A percentile compares a stretch with the other conserved stretches of the same genome.
phyloP scores from a whole-genome alignment of 768 basidiomycete genomes.

The Rhodotorula taiwanensis region DNA sequence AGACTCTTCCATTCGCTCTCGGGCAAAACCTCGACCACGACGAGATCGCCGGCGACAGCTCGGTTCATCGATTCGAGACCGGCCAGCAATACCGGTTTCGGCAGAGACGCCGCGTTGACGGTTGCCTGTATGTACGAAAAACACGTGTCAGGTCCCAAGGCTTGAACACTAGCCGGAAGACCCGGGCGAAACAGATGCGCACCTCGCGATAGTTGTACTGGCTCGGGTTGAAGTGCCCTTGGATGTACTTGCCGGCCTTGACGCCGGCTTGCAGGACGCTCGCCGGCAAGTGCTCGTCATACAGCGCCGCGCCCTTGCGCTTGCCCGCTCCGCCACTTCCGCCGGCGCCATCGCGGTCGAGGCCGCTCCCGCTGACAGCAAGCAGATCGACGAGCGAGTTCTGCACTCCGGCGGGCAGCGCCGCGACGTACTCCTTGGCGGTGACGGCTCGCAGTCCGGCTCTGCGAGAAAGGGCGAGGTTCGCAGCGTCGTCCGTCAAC shows the following conservation, averaged over 20 bases:
- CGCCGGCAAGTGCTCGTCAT: constrained; percentile 65
- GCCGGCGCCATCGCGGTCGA: constrained; percentile 41
- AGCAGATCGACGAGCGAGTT: constrained; percentile 72
- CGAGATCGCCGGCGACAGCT: constrained; percentile 84
- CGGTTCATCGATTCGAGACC: constrained; percentile 94
- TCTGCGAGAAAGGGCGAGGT: constrained; percentile 65
- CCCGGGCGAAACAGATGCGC: constrained; percentile 25
- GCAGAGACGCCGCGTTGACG: constrained; percentile 65
- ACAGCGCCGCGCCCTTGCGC: constrained; percentile 42
- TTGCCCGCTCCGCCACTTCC: constrained; percentile 60
- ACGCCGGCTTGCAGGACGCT: constrained; percentile 70
- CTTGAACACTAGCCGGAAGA: too few species aligned
- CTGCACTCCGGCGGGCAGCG: constrained; percentile 53
- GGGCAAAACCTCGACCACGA: constrained; percentile 79
- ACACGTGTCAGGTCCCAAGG: too few species aligned
- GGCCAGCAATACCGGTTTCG: constrained; percentile 71
- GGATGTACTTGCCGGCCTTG: constrained; percentile 73
- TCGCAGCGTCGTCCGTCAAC: constrained; percentile 82
- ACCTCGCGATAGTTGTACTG: constrained; percentile 94
- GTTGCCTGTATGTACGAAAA: constrained; percentile 55
- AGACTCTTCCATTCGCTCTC: constrained; percentile 88
- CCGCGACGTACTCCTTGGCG: constrained; percentile 78
- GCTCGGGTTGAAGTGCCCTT: constrained; percentile 92
- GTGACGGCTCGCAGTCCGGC: constrained; percentile 59
- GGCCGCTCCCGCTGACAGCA: constrained; percentile 59